Base-by-base conservation (phyloP, 2,329 filamentous ascomycete species). In the Microcyclosporella mali region DNA sequence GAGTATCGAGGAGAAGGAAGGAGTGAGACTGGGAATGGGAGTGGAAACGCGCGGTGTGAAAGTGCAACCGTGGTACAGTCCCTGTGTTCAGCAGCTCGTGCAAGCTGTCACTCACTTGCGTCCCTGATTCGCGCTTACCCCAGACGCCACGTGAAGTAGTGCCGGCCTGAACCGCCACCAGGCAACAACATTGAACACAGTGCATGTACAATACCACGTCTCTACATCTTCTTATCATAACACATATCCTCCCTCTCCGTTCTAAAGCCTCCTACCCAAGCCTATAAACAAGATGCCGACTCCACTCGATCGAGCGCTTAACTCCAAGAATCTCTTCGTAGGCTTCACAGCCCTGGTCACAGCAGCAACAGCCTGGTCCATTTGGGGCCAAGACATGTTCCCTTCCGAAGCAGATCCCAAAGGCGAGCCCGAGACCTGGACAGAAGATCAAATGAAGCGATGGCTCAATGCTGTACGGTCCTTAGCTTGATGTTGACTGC, bases 341-440 rank as follows among this genome's bases (percentile, higher is more conserved):
- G 86, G 82, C 14, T 95, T 95, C 61, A 81, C 84, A 3, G 86
- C 85, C 8, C 75, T 94, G 40, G 77, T 95, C 11, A 85, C 85
- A 6, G 87, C 85, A 2, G 88, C 84, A 2, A 84, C 88, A 12
- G 80, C 79, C 32, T 95, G 85, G 83, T 77, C 79, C 14, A 90
- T 95, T 56, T 94, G 85, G 82, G 88, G 88, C 43, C 75, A 79
- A 40, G 87, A 90, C 50, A 77, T 95, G 58, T 94, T 95, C 58
- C 89, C 89, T 1, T 66, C 77, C 3, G 71, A 81, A 52, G 47
- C 72, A 36, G 88, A 95, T 61, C 88, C 89, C n/a, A 85, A 71
- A 19, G 88, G 88, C 47, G 80, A 83, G 50, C 81, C 81, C 2
- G 72, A 77, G 32, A 70, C 65, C 8, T 97, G 90, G 90, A 88